Evolutionary conservation across 371 early-diverging fungal genomes (phyloP).

Genomic region (Mucor mucedo): DNA sequence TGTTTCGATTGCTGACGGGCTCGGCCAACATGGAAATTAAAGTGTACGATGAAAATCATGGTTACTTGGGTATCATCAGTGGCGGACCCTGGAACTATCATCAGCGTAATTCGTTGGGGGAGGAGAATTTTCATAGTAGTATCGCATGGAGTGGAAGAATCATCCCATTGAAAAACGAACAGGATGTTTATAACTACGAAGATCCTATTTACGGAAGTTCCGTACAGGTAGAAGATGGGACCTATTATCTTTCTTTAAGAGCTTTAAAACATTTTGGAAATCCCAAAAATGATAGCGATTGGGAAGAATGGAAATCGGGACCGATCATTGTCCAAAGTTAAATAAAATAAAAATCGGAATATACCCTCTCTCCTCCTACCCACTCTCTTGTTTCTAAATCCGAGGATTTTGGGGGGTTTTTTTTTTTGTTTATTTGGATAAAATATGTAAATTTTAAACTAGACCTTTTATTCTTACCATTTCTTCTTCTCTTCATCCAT

Average conservation of each 20-base stretch:
- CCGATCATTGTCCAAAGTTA: slow-evolving; percentile 24
- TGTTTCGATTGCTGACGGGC: slow-evolving; percentile 34
- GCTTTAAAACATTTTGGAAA: slow-evolving; percentile 45
- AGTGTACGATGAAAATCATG: slow-evolving; percentile 4
- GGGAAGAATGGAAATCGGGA: slow-evolving; percentile 43
- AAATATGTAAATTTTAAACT: not conserved
- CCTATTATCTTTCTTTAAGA: slow-evolving; percentile 30
- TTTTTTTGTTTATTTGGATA: not conserved
- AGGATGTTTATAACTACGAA: not conserved
- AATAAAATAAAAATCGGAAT: not conserved
- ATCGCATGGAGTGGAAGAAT: slow-evolving; percentile 18
- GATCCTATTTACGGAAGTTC: not conserved
- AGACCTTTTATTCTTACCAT: not conserved
- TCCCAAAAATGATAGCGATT: slow-evolving; percentile 31
- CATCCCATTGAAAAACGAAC: not conserved
- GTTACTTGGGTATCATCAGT: slow-evolving; percentile 2
- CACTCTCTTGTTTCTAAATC: slow-evolving; percentile 4
- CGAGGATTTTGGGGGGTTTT: slow-evolving; percentile 5
- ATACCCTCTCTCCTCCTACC: not conserved
- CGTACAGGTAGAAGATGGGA: slow-evolving; percentile 28
- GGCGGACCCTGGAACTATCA: slow-evolving; percentile 6
- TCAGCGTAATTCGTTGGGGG: slow-evolving; percentile 13
- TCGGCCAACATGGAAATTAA: slow-evolving; percentile 18
- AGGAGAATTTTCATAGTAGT: not conserved
- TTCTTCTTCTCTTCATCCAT: slow-evolving; percentile 2